Conservation (phyloP, 2,329 filamentous ascomycete species). For the Berkeleyomyces basicola region DNA sequence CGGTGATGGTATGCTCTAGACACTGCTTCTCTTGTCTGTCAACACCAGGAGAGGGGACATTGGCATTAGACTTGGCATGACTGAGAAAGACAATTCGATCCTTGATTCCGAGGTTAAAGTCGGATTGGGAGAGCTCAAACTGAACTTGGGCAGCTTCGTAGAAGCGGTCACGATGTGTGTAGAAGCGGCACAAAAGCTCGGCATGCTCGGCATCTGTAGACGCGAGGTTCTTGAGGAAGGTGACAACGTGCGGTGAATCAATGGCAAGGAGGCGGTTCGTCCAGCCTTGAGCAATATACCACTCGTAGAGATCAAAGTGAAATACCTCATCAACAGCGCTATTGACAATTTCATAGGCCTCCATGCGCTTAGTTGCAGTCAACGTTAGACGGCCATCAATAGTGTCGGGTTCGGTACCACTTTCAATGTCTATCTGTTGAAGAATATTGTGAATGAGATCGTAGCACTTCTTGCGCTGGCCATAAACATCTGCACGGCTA, state of each 20-base stretch:
- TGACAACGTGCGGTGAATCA: slow-evolving; percentile 69
- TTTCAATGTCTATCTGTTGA: slow-evolving; percentile 55
- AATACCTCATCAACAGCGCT: slow-evolving; percentile 83
- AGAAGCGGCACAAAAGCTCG: slow-evolving; percentile 85
- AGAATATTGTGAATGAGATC: slow-evolving; percentile 74
- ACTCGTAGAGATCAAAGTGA: slow-evolving; percentile 91
- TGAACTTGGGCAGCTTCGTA: slow-evolving; percentile 82
- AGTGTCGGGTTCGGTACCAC: slow-evolving; percentile 50
- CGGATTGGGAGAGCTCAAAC: slow-evolving; percentile 64
- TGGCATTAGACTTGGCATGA: slow-evolving; percentile 81
- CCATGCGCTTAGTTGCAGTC: slow-evolving; percentile 60
- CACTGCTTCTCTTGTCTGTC: slow-evolving; percentile 69
- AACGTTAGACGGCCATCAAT: slow-evolving; percentile 65
- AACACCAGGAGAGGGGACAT: slow-evolving; percentile 60
- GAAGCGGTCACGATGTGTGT: slow-evolving; percentile 67
- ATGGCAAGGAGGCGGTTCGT: slow-evolving; percentile 73
- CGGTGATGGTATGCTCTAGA: slow-evolving; percentile 67
- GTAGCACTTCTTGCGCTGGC: slow-evolving; percentile 64
- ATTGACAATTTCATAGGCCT: slow-evolving; percentile 85
- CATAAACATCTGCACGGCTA: slow-evolving; percentile 48
- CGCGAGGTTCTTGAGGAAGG: slow-evolving; percentile 67
- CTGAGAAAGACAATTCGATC: slow-evolving; percentile 80
- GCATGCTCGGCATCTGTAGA: slow-evolving; percentile 58
- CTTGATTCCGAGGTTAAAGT: slow-evolving; percentile 63
- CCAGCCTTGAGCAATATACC: slow-evolving; percentile 80